These are phyloP conservation scores for Cenchrus americanus DNA, from an alignment of 176 grass and related monocot species.

Conservation along the genomic window DNA sequence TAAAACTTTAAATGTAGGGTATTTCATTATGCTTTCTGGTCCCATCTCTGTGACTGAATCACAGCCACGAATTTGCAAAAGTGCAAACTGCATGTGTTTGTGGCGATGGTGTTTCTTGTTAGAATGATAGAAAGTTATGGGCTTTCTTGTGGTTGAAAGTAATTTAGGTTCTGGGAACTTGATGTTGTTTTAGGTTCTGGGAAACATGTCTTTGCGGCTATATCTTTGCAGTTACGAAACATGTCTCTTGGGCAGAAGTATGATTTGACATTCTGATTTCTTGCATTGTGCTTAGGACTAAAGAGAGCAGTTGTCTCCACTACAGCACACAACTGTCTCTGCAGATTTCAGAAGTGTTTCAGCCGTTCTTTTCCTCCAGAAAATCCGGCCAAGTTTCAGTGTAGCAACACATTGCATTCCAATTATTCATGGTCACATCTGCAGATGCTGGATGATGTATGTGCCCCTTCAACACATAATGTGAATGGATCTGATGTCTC, in stretches of 20 bases:
- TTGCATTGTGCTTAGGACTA: constrained; percentile 22
- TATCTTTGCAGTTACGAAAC: not conserved
- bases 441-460: constrained; percentile 37
- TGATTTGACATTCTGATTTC: constrained; percentile 2
- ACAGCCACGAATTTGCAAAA: constrained; percentile 24
- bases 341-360: not conserved
- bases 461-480: constrained; percentile 19
- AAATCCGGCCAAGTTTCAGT: constrained; percentile 5
- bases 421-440: constrained; percentile 59
- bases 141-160: not conserved
- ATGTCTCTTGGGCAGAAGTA: constrained; percentile 25
- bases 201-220: not conserved
- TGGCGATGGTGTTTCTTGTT: not conserved
- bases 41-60: not conserved
- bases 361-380: constrained; percentile 2
- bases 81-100: not conserved
- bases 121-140: not conserved
- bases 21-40: not conserved
- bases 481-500: constrained; percentile 26
- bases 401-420: constrained; percentile 3
- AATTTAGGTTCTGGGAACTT: not conserved
- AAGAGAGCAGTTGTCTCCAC: not conserved
- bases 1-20: not conserved
- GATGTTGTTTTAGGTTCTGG: not conserved
- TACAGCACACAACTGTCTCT: not conserved